Conservation (phyloP, 352 stramenopile species). For the Globisporangium paroecandrum region DNA sequence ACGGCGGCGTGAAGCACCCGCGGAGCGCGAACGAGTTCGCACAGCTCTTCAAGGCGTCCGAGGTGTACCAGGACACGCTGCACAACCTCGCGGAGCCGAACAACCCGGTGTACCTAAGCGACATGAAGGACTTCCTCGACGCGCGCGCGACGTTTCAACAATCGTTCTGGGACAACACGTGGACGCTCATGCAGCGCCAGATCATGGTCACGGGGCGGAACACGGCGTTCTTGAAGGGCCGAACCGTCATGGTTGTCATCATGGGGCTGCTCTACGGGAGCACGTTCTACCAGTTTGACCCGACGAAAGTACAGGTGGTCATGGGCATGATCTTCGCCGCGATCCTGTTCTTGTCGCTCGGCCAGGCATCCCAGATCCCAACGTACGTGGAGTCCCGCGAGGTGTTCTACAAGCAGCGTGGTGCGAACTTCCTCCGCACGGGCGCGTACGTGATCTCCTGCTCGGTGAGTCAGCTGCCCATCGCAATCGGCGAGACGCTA, state of each 20-base stretch:
- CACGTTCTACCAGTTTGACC: constrained; percentile 27
- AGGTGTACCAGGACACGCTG: constrained; percentile 20
- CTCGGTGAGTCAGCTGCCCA: constrained; percentile 22
- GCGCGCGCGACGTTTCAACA: constrained; percentile 17
- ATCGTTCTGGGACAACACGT: constrained; percentile 16
- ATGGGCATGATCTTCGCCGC: constrained; percentile 58
- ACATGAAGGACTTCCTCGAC: constrained; percentile 10
- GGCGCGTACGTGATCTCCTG: constrained; percentile 49
- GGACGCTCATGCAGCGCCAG: constrained; percentile 21
- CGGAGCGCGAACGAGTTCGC: constrained; percentile 18
- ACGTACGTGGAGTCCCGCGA: constrained; percentile 43
- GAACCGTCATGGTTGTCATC: constrained; percentile 25
- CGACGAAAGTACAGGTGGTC: constrained; percentile 23
- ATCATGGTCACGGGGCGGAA: constrained; percentile 24
- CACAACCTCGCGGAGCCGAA: constrained; percentile 2
- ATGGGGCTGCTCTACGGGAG: constrained; percentile 26
- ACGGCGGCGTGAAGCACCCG: neutral
- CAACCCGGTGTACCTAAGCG: constrained; percentile 3
- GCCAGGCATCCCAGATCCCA: constrained; percentile 55
- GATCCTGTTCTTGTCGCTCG: constrained; percentile 61
- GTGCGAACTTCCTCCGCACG: constrained; percentile 60
- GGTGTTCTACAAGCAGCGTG: constrained; percentile 65
- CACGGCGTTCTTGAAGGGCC: constrained; percentile 19
- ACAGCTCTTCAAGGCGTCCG: constrained; percentile 17
- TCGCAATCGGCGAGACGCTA: constrained; percentile 41